Percentiles rank a stretch among this genome's conserved stretches.
phyloP scores from a whole-genome alignment of 768 basidiomycete species.

The Tephrocybe sp. region DNA sequence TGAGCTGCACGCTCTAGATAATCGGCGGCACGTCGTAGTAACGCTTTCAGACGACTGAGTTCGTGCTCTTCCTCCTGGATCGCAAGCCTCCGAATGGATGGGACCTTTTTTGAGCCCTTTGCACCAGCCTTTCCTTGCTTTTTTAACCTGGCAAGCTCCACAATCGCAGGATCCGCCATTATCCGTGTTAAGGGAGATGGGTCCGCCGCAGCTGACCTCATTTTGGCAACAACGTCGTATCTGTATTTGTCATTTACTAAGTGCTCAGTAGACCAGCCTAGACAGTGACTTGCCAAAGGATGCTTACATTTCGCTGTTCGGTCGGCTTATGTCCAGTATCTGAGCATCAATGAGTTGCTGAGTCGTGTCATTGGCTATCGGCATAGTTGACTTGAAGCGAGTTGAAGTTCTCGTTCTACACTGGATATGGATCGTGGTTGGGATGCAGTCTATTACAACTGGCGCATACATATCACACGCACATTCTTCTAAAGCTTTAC shows the following conservation, averaged over 20 bases:
- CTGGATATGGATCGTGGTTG: too few relatives aligned
- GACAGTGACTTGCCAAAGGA: too few relatives aligned
- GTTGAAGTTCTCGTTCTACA: too few relatives aligned
- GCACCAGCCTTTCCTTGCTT: slow-evolving; percentile 24
- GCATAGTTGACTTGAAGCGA: not conserved
- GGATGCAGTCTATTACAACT: too few relatives aligned
- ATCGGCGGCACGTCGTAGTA: slow-evolving; percentile 49
- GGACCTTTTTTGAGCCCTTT: slow-evolving; percentile 34
- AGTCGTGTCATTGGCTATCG: not conserved
- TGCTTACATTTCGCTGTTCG: slow-evolving; percentile 1
- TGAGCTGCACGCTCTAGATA: slow-evolving; percentile 56
- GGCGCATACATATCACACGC: too few relatives aligned
- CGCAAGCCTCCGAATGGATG: slow-evolving; percentile 39
- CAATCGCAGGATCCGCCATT: slow-evolving; percentile 41
- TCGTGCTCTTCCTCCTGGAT: slow-evolving; percentile 55
- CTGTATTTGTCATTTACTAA: slow-evolving; percentile 8
- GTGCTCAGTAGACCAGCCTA: too few relatives aligned
- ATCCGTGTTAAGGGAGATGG: slow-evolving; percentile 44
- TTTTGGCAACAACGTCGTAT: slow-evolving; percentile 33
- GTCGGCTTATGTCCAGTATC: not conserved
- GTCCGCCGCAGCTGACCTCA: slow-evolving; percentile 43
- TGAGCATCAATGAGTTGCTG: not conserved
- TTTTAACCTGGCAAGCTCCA: slow-evolving; percentile 32
- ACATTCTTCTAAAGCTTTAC: too few relatives aligned
- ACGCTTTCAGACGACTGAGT: slow-evolving; percentile 49